phyloP scores from a whole-genome alignment of 2,329 filamentous ascomycete species.

The Neofusicoccum ribis region DNA sequence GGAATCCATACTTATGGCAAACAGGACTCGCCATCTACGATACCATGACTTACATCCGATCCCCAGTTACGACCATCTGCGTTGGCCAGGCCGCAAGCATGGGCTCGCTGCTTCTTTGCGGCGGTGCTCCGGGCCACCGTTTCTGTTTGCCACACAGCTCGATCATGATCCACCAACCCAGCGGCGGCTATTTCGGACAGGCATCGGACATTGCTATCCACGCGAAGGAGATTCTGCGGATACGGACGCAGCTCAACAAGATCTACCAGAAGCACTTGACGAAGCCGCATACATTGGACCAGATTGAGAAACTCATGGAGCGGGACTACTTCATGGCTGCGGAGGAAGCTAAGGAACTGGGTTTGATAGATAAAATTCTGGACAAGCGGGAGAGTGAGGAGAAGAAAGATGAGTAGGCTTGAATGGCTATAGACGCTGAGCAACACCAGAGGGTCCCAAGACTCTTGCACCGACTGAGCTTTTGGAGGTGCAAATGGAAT shows the following conservation, averaged over 20 bases:
- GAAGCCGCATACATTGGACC: constrained; percentile 70
- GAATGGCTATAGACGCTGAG: neutral
- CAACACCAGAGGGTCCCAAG: neutral
- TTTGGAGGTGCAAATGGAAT: neutral
- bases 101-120: constrained; percentile 85
- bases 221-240: constrained; percentile 90
- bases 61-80: constrained; percentile 91
- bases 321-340: constrained; percentile 92
- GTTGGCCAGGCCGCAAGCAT: constrained; percentile 93
- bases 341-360: constrained; percentile 82
- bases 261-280: constrained; percentile 90
- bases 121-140: constrained; percentile 79
- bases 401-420: constrained; percentile 24
- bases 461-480: too few species aligned
- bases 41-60: constrained; percentile 95
- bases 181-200: constrained; percentile 69
- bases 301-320: constrained; percentile 95
- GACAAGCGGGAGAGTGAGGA: constrained; percentile 55
- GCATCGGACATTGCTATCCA: constrained; percentile 90
- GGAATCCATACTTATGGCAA: constrained; percentile 21
- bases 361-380: constrained; percentile 89
- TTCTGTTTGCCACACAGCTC: constrained; percentile 90
- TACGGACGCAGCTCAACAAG: constrained; percentile 81
- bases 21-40: constrained; percentile 83
- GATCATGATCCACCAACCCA: constrained; percentile 97